Evolutionary conservation across 78 protist genomes (phyloP), one percentile per base, ranked within the genome.

Genomic region (Abeoforma whisleri): DNA sequence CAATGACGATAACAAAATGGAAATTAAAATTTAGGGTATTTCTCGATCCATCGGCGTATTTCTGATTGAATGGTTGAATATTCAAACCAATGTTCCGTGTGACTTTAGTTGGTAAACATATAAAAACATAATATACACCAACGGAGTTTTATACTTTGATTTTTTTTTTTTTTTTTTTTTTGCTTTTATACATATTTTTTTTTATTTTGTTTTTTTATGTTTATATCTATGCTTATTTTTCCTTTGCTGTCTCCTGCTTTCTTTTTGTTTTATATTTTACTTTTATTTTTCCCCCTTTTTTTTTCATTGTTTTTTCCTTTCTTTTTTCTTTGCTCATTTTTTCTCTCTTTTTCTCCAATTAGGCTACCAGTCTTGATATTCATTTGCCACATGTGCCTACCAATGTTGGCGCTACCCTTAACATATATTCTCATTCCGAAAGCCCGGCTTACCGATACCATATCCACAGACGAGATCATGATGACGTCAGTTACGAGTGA

Each of bases 311-410:
- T 32, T 28, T 31, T 5, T 1, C 28, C 35, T 2, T 37, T 28
- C 76, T 8, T 37, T 72, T 28, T 72, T 72, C 31, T 37, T 72
- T 72, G 76, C 76, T 72, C 76, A 28, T 2, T 72, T 25, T 25
- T 25, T 62, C 70, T 25, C 70, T 62, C 8, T 37, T 37, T 37
- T 37, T 37, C 76, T 8, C 76, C 70, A 25, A n/a, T 62, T 25
- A n/a, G 25, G 35, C 70, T n/a, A n/a, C 70, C 70, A 62, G 35
- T 25, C 70, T 62, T 25, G 35, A 25, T 25, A 25, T 25, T 25
- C 70, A 25, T 25, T 25, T 25, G 35, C 70, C 70, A 25, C 70
- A 25, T 25, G 35, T 25, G 25, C 70, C 25, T 25, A 62, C 70
- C 25, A 25, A 62, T 25, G 25, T 25, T n/a, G 35, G 25, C 70